Evolutionary conservation across 805 yeast genomes (phyloP).

Genomic region (Metschnikowia koreensis): DNA sequence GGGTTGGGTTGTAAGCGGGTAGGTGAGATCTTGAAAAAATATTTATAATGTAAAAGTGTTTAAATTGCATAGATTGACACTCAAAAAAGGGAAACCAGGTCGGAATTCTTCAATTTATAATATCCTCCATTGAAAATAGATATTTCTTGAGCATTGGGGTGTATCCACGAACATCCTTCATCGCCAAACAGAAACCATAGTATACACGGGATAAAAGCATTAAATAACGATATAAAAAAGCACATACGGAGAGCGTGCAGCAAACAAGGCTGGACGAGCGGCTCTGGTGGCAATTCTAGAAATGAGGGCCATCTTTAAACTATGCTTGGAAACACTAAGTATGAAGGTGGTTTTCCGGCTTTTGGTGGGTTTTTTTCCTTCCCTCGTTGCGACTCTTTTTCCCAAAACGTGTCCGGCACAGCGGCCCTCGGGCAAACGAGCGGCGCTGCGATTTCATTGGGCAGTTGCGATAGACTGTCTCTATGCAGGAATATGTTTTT

Average conservation of each 20-base stretch:
- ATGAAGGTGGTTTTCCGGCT: neutral
- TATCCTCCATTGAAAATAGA: neutral
- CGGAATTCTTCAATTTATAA: too few species aligned
- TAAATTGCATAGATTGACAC: neutral
- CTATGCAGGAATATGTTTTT: neutral
- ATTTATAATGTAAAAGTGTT: too few species aligned
- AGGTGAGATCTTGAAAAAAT: neutral
- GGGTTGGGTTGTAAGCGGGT: neutral
- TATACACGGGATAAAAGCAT: neutral
- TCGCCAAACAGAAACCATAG: neutral
- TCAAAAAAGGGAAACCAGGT: neutral
- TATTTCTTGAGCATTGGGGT: neutral
- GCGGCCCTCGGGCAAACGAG: slow-evolving; percentile 10
- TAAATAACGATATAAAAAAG: neutral
- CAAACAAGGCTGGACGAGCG: slow-evolving; percentile 41
- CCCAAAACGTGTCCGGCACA: slow-evolving; percentile 11
- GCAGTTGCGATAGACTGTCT: neutral
- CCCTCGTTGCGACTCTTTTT: slow-evolving; percentile 1
- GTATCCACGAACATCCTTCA: neutral
- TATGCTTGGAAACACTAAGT: slow-evolving; percentile 10
- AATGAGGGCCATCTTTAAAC: slow-evolving; percentile 37
- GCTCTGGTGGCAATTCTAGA: slow-evolving; percentile 45
- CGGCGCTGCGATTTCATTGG: slow-evolving; percentile 18
- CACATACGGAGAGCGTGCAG: slow-evolving; percentile 46
- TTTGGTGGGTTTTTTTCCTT: slow-evolving; percentile 6